Evolutionary conservation across 805 yeast species (phyloP).

Genomic region (Torulaspora indica): DNA sequence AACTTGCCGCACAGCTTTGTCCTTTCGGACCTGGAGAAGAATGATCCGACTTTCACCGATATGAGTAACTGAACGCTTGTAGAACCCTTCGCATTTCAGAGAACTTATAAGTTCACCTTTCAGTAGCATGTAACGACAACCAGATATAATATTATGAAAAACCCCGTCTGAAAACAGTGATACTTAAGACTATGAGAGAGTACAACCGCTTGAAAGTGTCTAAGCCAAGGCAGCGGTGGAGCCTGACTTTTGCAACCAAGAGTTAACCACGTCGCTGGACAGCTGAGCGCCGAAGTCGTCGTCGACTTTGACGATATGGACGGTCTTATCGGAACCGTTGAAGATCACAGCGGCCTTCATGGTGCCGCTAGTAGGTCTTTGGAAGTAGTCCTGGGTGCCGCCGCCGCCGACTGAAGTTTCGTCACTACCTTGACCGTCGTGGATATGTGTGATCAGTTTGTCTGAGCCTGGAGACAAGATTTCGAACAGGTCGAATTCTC

Average conservation of each 20-base stretch:
- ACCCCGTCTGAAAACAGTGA: background rate
- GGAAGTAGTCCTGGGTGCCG: slow-evolving; percentile 81
- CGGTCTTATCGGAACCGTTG: slow-evolving; percentile 41
- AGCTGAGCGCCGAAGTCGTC: slow-evolving; percentile 53
- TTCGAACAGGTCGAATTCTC: slow-evolving; percentile 95
- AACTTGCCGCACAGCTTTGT: slow-evolving; percentile 24
- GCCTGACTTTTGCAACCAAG: slow-evolving; percentile 55
- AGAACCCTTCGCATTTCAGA: background rate
- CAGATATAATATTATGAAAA: background rate
- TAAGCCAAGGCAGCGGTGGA: slow-evolving; percentile 39
- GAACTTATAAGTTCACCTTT: background rate
- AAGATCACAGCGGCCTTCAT: slow-evolving; percentile 91
- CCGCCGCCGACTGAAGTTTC: slow-evolving; percentile 68
- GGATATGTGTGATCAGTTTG: slow-evolving; percentile 75
- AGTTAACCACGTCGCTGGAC: slow-evolving; percentile 49
- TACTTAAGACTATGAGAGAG: background rate
- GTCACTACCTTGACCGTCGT: slow-evolving; percentile 61
- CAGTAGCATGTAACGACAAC: slow-evolving; percentile 1
- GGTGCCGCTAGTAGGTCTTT: slow-evolving; percentile 72
- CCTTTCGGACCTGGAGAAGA: slow-evolving; percentile 26
- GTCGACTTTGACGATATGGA: slow-evolving; percentile 60
- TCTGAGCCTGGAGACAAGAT: slow-evolving; percentile 70
- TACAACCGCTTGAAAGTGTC: slow-evolving; percentile 4
- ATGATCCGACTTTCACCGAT: slow-evolving; percentile 19
- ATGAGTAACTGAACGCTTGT: slow-evolving; percentile 9